These are phyloP conservation scores for Fusarium caatingaense DNA, from an alignment of 2,329 filamentous ascomycete species.

Conservation along the genomic window DNA sequence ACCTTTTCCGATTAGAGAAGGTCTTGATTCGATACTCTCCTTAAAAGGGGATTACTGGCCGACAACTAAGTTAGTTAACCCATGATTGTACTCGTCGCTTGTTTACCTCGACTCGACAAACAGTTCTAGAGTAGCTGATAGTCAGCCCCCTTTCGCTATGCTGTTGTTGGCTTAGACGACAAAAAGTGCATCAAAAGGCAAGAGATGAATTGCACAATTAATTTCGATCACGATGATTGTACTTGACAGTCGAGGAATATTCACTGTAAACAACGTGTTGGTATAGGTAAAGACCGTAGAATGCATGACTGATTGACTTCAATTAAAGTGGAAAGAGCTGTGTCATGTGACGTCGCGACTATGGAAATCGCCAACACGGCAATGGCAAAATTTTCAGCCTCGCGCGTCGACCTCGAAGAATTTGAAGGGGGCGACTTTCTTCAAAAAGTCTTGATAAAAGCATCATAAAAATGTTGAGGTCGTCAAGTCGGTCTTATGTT, in stretches of 20 bases:
- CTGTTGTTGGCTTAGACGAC: not conserved
- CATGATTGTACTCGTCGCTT: not conserved
- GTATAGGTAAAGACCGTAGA: not conserved
- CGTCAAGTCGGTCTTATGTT: slow-evolving; percentile 47
- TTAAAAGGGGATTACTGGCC: slow-evolving; percentile 7
- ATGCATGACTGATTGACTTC: slow-evolving; percentile 12
- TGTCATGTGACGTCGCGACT: slow-evolving; percentile 45
- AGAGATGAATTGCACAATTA: not conserved
- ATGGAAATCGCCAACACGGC: slow-evolving; percentile 27
- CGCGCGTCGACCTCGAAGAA: not conserved
- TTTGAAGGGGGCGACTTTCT: not conserved
- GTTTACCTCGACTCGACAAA: no score
- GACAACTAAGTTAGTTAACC: slow-evolving; percentile 4
- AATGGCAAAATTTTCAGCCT: slow-evolving; percentile 45
- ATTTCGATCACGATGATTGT: not conserved
- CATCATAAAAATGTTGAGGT: slow-evolving; percentile 47
- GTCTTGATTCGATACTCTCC: slow-evolving; percentile 19
- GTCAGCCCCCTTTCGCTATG: not conserved
- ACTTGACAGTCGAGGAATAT: not conserved
- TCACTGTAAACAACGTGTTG: not conserved
- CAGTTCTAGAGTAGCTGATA: not conserved
- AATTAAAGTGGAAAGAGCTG: slow-evolving; percentile 24
- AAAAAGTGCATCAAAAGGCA: not conserved
- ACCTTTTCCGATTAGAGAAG: slow-evolving; percentile 29
- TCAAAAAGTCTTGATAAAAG: slow-evolving; percentile 6